phyloP scores from a whole-genome alignment of 345 rosid genomes.

The Boechera divaricarpa region DNA sequence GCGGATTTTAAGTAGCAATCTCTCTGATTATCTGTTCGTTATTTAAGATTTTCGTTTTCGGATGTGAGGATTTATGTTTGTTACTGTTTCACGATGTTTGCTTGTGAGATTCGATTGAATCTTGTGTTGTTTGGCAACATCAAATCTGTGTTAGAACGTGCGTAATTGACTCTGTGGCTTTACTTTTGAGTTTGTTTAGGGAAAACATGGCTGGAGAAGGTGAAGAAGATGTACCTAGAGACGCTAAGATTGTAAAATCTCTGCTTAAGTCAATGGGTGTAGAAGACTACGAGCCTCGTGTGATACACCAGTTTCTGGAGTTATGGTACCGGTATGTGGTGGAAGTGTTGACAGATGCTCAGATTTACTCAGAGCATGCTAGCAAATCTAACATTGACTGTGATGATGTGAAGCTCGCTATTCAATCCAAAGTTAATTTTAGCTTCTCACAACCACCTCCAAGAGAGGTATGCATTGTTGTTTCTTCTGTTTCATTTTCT shows the following conservation, averaged over 20 bases:
- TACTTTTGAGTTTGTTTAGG: background rate
- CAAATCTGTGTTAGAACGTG: conserved; percentile 11
- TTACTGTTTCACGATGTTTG: background rate
- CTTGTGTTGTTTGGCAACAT: conserved; percentile 1
- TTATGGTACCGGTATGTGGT: conserved; percentile 91
- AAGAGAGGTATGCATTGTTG: conserved; percentile 62
- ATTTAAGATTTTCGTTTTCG: too few species aligned
- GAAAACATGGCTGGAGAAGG: conserved; percentile 61
- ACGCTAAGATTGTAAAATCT: conserved; percentile 81
- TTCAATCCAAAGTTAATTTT: conserved; percentile 86
- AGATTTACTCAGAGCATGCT: conserved; percentile 92
- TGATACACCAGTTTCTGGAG: conserved; percentile 85
- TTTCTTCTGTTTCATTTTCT: background rate
- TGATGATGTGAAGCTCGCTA: conserved; percentile 91
- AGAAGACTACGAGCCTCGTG: conserved; percentile 90
- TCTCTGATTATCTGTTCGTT: too few species aligned
- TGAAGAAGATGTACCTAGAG: conserved; percentile 77
- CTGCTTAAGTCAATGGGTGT: conserved; percentile 92
- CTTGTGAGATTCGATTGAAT: background rate
- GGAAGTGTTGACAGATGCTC: conserved; percentile 82
- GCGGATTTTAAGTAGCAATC: too few species aligned
- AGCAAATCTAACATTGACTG: conserved; percentile 74
- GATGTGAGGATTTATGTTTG: too few species aligned
- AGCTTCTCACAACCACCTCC: conserved; percentile 97
- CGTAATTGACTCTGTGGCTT: background rate